Conservation (phyloP, 345 rosid species). For the Hibiscus trionum region DNA sequence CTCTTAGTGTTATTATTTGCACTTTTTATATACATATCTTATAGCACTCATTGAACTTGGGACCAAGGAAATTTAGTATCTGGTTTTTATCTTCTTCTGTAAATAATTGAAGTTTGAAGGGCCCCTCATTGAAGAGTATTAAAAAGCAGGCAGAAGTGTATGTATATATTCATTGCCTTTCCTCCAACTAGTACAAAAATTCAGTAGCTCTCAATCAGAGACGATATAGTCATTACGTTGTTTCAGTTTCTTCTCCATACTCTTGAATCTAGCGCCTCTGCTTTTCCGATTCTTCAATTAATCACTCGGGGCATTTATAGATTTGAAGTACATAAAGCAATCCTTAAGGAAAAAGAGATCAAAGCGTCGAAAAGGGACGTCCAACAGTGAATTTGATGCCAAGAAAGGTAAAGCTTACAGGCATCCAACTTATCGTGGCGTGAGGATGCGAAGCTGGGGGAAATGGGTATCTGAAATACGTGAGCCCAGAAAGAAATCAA, state of each 20-base stretch:
- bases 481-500: slow-evolving; percentile 11
- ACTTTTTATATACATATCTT: too few relatives aligned
- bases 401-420: neutral
- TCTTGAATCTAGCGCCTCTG: neutral
- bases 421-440: slow-evolving; percentile 16
- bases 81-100: neutral
- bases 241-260: neutral
- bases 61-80: too few relatives aligned
- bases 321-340: neutral
- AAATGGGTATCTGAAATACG: slow-evolving; percentile 23
- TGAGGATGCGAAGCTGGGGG: slow-evolving; percentile 21
- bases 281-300: too few relatives aligned
- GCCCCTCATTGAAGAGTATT: slow-evolving; percentile 5
- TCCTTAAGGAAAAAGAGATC: neutral
- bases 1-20: too few relatives aligned
- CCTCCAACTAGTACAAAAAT: neutral
- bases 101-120: neutral
- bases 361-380: neutral
- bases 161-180: neutral
- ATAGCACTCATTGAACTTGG: too few relatives aligned
- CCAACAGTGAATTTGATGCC: neutral
- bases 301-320: neutral
- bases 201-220: neutral
- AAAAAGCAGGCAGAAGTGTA: neutral
- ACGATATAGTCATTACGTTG: neutral